Evolutionary conservation across 2,329 filamentous ascomycete species (phyloP).

Genomic region (Ilyonectria sp.): DNA sequence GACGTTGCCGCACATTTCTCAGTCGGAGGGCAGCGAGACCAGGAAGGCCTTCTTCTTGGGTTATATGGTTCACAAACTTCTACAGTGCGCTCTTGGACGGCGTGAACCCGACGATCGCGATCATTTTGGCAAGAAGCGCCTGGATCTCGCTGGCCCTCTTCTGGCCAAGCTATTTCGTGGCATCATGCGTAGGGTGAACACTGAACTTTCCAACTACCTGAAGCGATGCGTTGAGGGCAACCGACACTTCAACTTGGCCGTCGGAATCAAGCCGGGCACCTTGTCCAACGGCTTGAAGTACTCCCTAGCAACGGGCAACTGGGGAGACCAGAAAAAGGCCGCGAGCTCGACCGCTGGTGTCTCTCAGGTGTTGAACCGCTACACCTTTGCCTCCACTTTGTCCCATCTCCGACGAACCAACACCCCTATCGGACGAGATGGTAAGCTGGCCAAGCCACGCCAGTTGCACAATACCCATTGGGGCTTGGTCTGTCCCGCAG

Average conservation of each 20-base stretch:
- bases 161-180: conserved; percentile 97
- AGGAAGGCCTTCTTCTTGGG: conserved; percentile 98
- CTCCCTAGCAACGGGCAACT: conserved; percentile 96
- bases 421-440: conserved; percentile 96
- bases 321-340: conserved; percentile 99
- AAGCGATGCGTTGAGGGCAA: conserved; percentile 92
- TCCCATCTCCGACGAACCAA: conserved; percentile 98
- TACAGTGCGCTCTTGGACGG: conserved; percentile 93
- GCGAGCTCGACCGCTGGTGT: conserved; percentile 96
- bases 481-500: conserved; percentile 96
- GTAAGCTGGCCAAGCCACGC: conserved; percentile 97
- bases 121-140: conserved; percentile 98
- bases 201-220: conserved; percentile 91
- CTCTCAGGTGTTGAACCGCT: conserved; percentile 97
- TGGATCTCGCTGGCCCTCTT: conserved; percentile 94
- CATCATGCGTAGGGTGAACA: conserved; percentile 91
- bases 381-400: conserved; percentile 95
- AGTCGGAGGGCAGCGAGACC: conserved; percentile 94
- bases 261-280: conserved; percentile 92
- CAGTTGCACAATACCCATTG: conserved; percentile 99
- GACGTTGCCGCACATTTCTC: conserved; percentile 95
- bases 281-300: conserved; percentile 96
- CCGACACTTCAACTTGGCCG: conserved; percentile 89
- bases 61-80: conserved; percentile 97
- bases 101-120: conserved; percentile 97